phyloP scores from a whole-genome alignment of 2,329 filamentous ascomycete species.

The Epichloe hybrida region DNA sequence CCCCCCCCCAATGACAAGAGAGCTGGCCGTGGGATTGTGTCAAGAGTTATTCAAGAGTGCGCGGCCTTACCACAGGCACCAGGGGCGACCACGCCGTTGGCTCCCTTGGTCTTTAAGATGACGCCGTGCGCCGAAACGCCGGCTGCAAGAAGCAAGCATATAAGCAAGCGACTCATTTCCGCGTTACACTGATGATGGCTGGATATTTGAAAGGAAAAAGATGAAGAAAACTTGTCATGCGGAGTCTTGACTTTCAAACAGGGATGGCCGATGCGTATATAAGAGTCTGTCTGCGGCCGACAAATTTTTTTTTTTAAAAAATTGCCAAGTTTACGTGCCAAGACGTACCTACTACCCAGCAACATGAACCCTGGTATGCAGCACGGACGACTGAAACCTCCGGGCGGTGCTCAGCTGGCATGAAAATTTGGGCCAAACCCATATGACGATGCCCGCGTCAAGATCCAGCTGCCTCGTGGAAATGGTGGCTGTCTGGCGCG shows the following conservation, averaged over 20 bases:
- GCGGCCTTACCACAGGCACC: conserved; percentile 1
- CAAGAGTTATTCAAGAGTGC: too few relatives aligned
- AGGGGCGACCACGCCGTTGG: conserved; percentile 2
- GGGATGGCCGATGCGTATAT: too few relatives aligned
- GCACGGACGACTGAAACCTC: not conserved
- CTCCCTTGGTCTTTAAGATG: not conserved
- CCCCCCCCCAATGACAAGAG: not conserved
- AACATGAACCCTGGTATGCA: not conserved
- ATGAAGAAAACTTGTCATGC: not conserved
- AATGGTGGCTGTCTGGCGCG: too few relatives aligned
- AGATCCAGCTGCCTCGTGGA: too few relatives aligned
- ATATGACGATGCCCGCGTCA: too few relatives aligned
- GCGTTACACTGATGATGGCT: not conserved
- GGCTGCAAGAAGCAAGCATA: not conserved
- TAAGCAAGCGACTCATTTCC: not conserved
- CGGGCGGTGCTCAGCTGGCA: too few relatives aligned
- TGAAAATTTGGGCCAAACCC: too few relatives aligned
- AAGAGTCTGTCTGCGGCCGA: too few relatives aligned
- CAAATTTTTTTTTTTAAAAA: too few relatives aligned
- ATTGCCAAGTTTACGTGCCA: not conserved
- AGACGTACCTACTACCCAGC: not conserved
- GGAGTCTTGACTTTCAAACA: not conserved
- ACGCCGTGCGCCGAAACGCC: conserved; percentile 1
- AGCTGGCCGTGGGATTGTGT: not conserved
- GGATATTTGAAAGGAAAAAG: not conserved